Evolutionary conservation across 306 rosid species (phyloP).

Genomic region (Sicyos baderoa): DNA sequence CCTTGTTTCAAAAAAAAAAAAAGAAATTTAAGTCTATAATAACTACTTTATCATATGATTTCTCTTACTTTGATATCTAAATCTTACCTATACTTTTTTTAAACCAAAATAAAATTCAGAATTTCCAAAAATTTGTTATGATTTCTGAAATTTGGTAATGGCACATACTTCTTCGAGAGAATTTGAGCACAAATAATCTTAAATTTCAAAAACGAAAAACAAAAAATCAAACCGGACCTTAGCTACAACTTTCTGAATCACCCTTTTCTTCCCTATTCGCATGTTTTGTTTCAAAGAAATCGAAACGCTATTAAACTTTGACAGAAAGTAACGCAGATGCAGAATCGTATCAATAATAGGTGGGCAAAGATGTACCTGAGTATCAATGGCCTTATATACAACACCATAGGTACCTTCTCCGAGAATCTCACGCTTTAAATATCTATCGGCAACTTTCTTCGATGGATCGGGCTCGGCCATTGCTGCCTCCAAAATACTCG

Average conservation of each 20-base stretch:
- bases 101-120: too few species aligned
- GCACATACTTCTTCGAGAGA: too few species aligned
- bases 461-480: conserved; percentile 55
- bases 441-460: conserved; percentile 93
- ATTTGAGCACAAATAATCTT: too few species aligned
- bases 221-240: too few species aligned
- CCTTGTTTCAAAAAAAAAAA: too few species aligned
- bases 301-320: background rate
- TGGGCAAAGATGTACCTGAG: conserved; percentile 44
- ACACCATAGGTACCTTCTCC: conserved; percentile 99
- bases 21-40: too few species aligned
- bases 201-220: too few species aligned
- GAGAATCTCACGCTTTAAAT: conserved; percentile 84
- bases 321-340: background rate
- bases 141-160: too few species aligned
- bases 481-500: background rate
- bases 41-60: too few species aligned
- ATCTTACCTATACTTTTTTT: too few species aligned
- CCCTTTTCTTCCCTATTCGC: background rate
- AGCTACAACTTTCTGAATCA: background rate
- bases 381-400: conserved; percentile 93
- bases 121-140: too few species aligned
- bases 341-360: background rate
- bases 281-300: background rate
- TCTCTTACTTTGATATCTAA: too few species aligned